Conservation (phyloP, 352 stramenopile genomes). For the Phytophthora cryptogea region DNA sequence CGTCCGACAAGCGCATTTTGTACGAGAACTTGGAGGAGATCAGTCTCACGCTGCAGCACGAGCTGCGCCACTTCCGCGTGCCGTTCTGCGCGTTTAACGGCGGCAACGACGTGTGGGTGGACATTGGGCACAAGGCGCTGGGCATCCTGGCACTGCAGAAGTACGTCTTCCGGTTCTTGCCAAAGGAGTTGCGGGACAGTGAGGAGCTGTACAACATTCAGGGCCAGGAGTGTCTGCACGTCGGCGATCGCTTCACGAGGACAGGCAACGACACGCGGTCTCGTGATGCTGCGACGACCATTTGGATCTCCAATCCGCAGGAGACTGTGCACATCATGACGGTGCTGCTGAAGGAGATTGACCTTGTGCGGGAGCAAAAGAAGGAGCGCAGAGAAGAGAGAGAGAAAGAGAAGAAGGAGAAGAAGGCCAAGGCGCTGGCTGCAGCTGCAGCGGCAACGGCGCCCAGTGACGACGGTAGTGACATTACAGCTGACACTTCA, state of each 20-base stretch:
- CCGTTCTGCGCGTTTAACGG: constrained; percentile 97
- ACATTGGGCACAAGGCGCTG: constrained; percentile 96
- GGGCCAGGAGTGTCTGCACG: constrained; percentile 92
- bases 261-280: constrained; percentile 95
- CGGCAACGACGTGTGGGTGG: constrained; percentile 95
- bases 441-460: constrained; percentile 6
- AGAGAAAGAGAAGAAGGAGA: constrained; percentile 23
- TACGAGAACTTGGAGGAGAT: constrained; percentile 96
- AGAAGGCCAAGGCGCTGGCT: constrained; percentile 26
- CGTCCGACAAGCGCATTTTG: constrained; percentile 73
- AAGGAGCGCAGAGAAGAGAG: constrained; percentile 31
- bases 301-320: constrained; percentile 95
- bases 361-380: constrained; percentile 44
- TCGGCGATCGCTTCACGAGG: constrained; percentile 93
- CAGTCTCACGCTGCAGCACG: constrained; percentile 91
- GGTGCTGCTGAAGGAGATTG: constrained; percentile 82
- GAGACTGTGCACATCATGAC: constrained; percentile 97
- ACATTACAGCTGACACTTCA: constrained; percentile 20
- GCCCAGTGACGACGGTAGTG: constrained; percentile 29
- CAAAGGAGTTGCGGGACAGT: constrained; percentile 72
- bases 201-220: constrained; percentile 69
- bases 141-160: constrained; percentile 93
- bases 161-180: constrained; percentile 75
- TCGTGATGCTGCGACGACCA: constrained; percentile 89
- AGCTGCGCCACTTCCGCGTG: constrained; percentile 75